Conservation (phyloP, 2,329 filamentous ascomycete species). For the Trichoderma sp. region DNA sequence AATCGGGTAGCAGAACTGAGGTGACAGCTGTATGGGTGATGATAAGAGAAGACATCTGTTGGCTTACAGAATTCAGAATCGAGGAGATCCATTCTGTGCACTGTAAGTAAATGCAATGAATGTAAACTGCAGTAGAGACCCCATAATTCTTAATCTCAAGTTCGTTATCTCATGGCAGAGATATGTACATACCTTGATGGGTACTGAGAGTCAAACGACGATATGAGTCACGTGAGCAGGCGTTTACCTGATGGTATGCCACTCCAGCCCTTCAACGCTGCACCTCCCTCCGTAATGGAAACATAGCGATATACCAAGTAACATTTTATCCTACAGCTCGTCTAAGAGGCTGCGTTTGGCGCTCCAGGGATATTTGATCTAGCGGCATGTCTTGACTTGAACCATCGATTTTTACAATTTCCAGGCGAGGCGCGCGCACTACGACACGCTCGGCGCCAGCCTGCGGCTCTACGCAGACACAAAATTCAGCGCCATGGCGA, state of each 20-base stretch:
- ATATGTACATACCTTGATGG: neutral
- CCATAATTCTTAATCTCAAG: neutral
- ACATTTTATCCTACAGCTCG: neutral
- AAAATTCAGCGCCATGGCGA: constrained; percentile 33
- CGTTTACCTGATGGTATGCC: constrained; percentile 25
- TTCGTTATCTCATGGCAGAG: neutral
- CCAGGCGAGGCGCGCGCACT: constrained; percentile 22
- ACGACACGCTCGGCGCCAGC: constrained; percentile 19
- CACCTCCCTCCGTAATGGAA: neutral
- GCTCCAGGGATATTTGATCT: neutral
- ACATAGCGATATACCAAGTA: neutral
- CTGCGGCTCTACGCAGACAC: constrained; percentile 1
- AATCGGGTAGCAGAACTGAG: neutral
- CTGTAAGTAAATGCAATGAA: neutral
- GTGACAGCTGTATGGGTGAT: neutral
- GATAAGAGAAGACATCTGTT: neutral
- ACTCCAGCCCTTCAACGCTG: constrained; percentile 11
- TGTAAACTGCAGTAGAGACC: neutral
- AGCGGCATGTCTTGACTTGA: constrained; percentile 21
- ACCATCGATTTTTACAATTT: neutral
- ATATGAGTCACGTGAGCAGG: constrained; percentile 27
- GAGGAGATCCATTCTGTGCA: too few species aligned
- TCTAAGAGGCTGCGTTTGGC: neutral
- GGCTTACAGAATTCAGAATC: neutral
- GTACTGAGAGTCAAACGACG: neutral